Evolutionary conservation across 2,329 filamentous ascomycete species (phyloP), one percentile per base, ranked within the genome.

Genomic region (Cytospora chrysosperma): DNA sequence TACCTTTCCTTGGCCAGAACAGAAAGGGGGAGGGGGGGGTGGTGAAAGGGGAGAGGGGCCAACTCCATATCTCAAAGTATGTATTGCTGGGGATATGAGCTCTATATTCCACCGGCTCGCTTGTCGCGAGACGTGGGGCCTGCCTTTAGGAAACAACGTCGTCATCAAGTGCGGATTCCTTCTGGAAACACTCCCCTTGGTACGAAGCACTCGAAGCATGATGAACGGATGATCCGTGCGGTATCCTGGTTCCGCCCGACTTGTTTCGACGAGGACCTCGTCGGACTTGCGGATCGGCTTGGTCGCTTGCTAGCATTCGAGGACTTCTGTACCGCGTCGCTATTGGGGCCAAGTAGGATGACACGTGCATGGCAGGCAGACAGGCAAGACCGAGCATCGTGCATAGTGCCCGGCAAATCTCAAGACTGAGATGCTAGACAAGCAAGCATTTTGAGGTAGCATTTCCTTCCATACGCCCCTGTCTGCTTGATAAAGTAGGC

Each of bases 141-240:
- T n/a, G 21, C 7, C 19, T 21, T 1, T 7, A 10, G n/a, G 4
- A 7, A 9, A 3, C 40, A 43, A 43, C 40, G 40, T 9, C 40
- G 17, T 43, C 19, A 8, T n/a, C 17, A 8, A 43, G 5, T n/a
- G 40, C 40, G 40, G 40, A n/a, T 4, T 43, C 19, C 9, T 13
- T 19, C 43, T 24, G 43, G n/a, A 24, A 21, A n/a, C 3, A 47
- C 10, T 47, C 43, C n/a, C 24, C 9, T 24, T n/a, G n/a, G n/a
- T 47, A 21, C 43, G 3, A 47, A 19, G 10, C n/a, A 19, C 15
- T 34, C 28, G 30, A 15, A 30, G 27, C n/a, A 51, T 49, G 27
- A 56, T 56, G 52, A 61, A 47, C 60, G 21, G 54, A 32, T 62
- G 60, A 54, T 52, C 60, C 30, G 54, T 53, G 32, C 28, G 57